These are phyloP conservation scores for Capsicum pubescens DNA, from an alignment of 257 asterid genomes.

Conservation along the genomic window DNA sequence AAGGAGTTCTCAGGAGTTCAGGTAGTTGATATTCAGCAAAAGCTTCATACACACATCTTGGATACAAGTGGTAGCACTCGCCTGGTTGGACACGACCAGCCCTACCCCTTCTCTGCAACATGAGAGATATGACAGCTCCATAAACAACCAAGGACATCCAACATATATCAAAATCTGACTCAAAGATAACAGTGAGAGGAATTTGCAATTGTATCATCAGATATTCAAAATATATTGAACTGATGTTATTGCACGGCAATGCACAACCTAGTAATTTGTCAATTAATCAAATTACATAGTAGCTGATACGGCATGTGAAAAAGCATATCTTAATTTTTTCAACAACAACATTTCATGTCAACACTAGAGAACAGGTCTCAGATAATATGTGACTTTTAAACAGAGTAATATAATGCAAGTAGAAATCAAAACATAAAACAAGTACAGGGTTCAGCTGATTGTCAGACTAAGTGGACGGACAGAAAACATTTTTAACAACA, in stretches of 20 bases:
- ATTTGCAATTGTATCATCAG: conserved; percentile 1
- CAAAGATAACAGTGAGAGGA: background rate
- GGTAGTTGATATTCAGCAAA: conserved; percentile 97
- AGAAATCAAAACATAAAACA: background rate
- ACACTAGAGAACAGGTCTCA: background rate
- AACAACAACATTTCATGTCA: background rate
- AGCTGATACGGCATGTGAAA: conserved; percentile 8
- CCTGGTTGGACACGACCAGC: conserved; percentile 99
- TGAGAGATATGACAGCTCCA: conserved; percentile 6
- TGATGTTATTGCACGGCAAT: background rate
- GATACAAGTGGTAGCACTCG: conserved; percentile 95
- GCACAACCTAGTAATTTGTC: conserved; percentile 22
- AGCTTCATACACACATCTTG: conserved; percentile 92
- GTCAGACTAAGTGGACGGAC: background rate
- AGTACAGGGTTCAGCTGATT: background rate
- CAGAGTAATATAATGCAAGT: background rate
- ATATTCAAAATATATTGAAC: background rate
- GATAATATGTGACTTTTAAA: background rate
- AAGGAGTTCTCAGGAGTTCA: conserved; percentile 92
- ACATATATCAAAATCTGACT: conserved; percentile 18
- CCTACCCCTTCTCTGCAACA: conserved; percentile 95
- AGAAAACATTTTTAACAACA: background rate
- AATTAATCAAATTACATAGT: background rate
- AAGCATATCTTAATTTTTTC: background rate
- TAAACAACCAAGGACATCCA: conserved; percentile 11